Base-by-base conservation (phyloP, 2,329 filamentous ascomycete species). In the Penicillium sp. region DNA sequence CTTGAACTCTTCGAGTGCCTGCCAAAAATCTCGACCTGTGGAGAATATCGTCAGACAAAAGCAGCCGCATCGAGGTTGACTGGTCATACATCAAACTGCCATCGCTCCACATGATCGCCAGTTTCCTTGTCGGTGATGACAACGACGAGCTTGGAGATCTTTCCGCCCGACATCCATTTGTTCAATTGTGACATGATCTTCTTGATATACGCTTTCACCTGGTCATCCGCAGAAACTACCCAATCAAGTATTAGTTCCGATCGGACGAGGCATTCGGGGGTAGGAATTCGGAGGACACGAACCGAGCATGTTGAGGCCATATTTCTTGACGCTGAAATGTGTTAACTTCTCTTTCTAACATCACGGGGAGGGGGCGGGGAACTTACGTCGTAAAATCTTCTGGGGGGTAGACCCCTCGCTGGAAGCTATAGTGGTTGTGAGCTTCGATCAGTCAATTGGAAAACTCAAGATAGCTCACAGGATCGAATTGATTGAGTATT, bases 121-220 rank as follows among this genome's bases (percentile, higher is more conserved):
- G 92, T 96, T 73, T 99, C 94, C 75, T 97, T 97, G 78, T 89
- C 90, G 26, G 93, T 97, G 62, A 99, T 92, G 41, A 99, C 94
- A 46, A 99, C 89, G 53, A 99, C 92, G 10, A 99, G 85, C 75
- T 96, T 97, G 46, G 90, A 95, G 70, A 99, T 97, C 76, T 99
- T 97, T 71, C 92, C 91, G 64, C 89, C 90, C 46, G 91, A 82
- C 91, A 97, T 97, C 94, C 94, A 99, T 71, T 90, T 91, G 78
- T 95, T 93, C 52, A 99, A 84, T 75, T 99, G 94, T 23, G 87
- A 87, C 92, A 97, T 99, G 78, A 99, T 97, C 77, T 95, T 96
- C 75, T 96, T 97, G 80, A 99, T 96, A 77, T 99, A 99, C 26
- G 92, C 91, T 75, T 96, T 96, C 70, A 99, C 94, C 77, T 99